Evolutionary conservation across 306 rosid species (phyloP).

Genomic region (Hippophae rhamnoides): DNA sequence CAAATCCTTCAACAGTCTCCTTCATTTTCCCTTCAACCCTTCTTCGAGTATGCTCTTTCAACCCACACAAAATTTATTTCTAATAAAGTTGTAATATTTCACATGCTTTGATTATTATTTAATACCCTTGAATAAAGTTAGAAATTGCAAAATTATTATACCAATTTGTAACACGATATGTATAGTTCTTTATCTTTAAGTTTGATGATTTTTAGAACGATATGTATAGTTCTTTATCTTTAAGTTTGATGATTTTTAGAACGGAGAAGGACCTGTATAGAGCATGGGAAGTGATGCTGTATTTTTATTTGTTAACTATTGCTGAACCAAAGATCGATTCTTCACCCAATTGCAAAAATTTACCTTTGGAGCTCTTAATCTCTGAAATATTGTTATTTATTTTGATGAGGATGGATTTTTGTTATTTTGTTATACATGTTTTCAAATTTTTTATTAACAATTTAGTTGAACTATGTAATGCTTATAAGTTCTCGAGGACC

Average conservation of each 20-base stretch:
- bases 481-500: neutral
- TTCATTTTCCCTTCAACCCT: slow-evolving; percentile 48
- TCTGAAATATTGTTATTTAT: neutral
- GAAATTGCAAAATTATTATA: too few species aligned
- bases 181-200: too few species aligned
- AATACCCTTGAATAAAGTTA: too few species aligned
- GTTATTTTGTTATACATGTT: neutral
- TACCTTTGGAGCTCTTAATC: neutral
- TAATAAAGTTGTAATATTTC: too few species aligned
- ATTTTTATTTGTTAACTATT: too few species aligned
- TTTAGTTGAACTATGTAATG: neutral
- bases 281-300: too few species aligned
- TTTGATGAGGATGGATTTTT: neutral
- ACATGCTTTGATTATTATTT: too few species aligned
- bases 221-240: too few species aligned
- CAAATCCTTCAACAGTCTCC: slow-evolving; percentile 45
- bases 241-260: too few species aligned
- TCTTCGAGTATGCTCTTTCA: slow-evolving; percentile 51
- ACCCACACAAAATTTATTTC: neutral
- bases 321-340: neutral
- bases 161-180: too few species aligned
- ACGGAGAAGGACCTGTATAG: too few species aligned
- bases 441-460: neutral
- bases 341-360: neutral
- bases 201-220: too few species aligned